Percentiles rank a stretch among this genome's conserved stretches.
These are phyloP conservation scores for Suhomyces chickasaworum DNA, from an alignment of 1,139 yeast species.

Conservation along the genomic window DNA sequence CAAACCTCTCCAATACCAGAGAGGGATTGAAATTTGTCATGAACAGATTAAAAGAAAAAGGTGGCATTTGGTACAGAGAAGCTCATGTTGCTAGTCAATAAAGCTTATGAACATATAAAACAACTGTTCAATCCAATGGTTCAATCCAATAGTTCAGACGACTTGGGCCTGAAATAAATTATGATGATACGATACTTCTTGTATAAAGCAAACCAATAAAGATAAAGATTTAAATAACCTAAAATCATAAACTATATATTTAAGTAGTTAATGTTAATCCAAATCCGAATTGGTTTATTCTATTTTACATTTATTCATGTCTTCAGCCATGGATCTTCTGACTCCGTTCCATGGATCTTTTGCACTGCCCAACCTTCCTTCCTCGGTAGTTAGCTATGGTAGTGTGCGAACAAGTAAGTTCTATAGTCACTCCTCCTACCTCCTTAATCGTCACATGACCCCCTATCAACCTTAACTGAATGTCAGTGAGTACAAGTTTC, in stretches of 20 bases:
- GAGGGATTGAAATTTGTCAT: slow-evolving; percentile 79
- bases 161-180: slow-evolving; percentile 1
- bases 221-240: not conserved
- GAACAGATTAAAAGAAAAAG: slow-evolving; percentile 45
- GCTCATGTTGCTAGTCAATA: slow-evolving; percentile 5
- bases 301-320: too few relatives aligned
- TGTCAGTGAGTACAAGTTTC: slow-evolving; percentile 7
- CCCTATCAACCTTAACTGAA: slow-evolving; percentile 5
- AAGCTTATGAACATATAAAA: not conserved
- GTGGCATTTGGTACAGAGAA: slow-evolving; percentile 15
- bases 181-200: slow-evolving; percentile 10
- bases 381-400: not conserved
- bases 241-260: too few relatives aligned
- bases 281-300: too few relatives aligned
- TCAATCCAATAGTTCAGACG: not conserved
- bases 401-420: not conserved
- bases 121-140: too few relatives aligned
- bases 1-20: slow-evolving; percentile 66
- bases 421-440: slow-evolving; percentile 3
- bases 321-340: too few relatives aligned
- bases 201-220: slow-evolving; percentile 9
- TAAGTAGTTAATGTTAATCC: too few relatives aligned
- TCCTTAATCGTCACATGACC: slow-evolving; percentile 12
- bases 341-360: too few relatives aligned
- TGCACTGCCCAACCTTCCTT: too few relatives aligned